Evolutionary conservation across 1,284 basidiomycete genomes (phyloP).

Genomic region (Sanghuangporus sanghuang): DNA sequence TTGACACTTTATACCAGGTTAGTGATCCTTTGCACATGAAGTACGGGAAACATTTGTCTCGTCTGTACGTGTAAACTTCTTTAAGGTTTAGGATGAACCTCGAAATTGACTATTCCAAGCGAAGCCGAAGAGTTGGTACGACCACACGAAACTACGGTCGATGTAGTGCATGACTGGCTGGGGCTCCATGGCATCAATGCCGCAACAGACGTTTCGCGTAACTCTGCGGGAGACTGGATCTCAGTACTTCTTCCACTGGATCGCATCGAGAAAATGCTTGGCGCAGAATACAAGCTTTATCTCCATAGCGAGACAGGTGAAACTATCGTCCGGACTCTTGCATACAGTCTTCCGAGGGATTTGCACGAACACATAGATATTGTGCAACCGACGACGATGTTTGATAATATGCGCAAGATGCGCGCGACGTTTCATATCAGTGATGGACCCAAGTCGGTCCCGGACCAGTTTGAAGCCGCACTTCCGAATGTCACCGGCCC

Average conservation of each 20-base stretch:
- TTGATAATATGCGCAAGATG: conserved; percentile 20
- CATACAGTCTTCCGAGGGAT: conserved; percentile 21
- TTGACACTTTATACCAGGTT: conserved; percentile 22
- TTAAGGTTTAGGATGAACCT: not conserved
- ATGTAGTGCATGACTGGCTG: conserved; percentile 27
- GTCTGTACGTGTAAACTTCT: conserved; percentile 10
- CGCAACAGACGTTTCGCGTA: conserved; percentile 18
- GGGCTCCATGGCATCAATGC: conserved; percentile 20
- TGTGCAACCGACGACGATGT: conserved; percentile 22
- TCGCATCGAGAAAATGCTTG: conserved; percentile 24
- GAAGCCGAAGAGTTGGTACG: conserved; percentile 20
- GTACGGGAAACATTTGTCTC: conserved; percentile 22
- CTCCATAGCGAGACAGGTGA: conserved; percentile 18
- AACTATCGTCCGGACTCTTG: conserved; percentile 18
- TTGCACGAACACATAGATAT: conserved; percentile 22
- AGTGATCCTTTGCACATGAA: conserved; percentile 20
- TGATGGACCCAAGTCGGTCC: not conserved
- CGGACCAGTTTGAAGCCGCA: not conserved
- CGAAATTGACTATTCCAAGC: not conserved
- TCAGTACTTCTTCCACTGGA: conserved; percentile 25
- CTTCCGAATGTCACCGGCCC: conserved; percentile 24
- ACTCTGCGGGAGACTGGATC: conserved; percentile 26
- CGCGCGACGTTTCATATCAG: conserved; percentile 16
- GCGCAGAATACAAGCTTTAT: conserved; percentile 21
- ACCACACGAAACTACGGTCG: conserved; percentile 12